These are phyloP conservation scores for Monocercomonoides exilis DNA, from an alignment of 78 protist genomes.

Conservation along the genomic window DNA sequence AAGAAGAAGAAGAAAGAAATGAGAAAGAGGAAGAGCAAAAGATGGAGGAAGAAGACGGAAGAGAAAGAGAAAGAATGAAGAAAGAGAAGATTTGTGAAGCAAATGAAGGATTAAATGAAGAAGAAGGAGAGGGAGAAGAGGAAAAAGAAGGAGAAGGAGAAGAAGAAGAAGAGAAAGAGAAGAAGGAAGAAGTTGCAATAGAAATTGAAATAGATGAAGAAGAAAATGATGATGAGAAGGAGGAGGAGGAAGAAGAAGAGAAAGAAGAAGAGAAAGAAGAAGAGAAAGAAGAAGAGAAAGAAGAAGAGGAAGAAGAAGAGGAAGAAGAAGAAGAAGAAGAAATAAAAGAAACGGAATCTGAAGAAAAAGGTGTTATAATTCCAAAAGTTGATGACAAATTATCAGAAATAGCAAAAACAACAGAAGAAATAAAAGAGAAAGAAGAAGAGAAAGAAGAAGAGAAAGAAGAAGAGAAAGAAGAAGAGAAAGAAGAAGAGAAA, in stretches of 20 bases:
- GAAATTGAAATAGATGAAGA: too few species aligned
- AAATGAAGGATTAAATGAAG: slow-evolving; percentile 4
- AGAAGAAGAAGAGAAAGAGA: background rate
- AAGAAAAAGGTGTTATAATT: too few species aligned
- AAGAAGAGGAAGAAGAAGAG: background rate
- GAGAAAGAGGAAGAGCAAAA: too few species aligned
- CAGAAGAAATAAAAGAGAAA: too few species aligned
- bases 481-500: background rate
- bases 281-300: background rate
- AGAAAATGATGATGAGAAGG: too few species aligned
- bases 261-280: slow-evolving; percentile 7
- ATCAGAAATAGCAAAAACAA: too few species aligned
- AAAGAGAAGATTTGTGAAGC: too few species aligned
- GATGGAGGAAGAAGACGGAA: too few species aligned
- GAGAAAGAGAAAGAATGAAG: too few species aligned
- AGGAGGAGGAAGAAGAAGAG: too few species aligned
- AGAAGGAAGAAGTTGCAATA: background rate
- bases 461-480: background rate
- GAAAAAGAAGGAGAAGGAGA: background rate
- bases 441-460: background rate
- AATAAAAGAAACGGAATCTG: too few species aligned
- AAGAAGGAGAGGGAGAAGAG: background rate
- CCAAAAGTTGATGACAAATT: background rate
- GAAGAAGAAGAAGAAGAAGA: background rate
- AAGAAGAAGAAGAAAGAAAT: too few species aligned